Evolutionary conservation across 805 yeast species (phyloP).

Genomic region (Spathaspora arborariae): DNA sequence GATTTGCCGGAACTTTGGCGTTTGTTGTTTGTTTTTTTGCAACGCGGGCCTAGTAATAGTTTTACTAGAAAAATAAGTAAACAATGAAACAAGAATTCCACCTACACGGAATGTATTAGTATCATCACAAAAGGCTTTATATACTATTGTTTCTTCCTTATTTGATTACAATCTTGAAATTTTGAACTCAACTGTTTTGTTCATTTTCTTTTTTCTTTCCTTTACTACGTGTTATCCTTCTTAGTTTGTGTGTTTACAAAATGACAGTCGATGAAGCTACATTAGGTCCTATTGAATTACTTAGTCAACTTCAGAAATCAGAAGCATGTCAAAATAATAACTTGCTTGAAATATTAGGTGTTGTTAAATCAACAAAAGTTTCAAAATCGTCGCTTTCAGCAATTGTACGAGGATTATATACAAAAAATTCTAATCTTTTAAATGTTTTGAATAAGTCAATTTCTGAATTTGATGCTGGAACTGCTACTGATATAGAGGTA

Average conservation of each 20-base stretch:
- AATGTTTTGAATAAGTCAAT: slow-evolving; percentile 14
- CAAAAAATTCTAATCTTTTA: slow-evolving; percentile 31
- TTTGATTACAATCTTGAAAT: background rate
- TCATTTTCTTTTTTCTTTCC: background rate
- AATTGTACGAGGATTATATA: slow-evolving; percentile 36
- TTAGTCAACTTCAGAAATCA: slow-evolving; percentile 6
- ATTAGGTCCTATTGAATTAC: slow-evolving; percentile 1
- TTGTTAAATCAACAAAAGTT: slow-evolving; percentile 27
- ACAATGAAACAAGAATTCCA: background rate
- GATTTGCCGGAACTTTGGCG: background rate
- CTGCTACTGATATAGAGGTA: slow-evolving; percentile 19
- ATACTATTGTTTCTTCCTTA: background rate
- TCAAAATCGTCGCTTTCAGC: slow-evolving; percentile 22
- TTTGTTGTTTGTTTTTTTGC: too few species aligned
- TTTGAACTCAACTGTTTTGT: background rate
- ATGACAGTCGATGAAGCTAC: background rate
- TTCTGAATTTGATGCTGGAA: slow-evolving; percentile 13
- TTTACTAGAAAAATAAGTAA: background rate
- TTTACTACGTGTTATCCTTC: background rate
- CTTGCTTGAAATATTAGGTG: slow-evolving; percentile 32
- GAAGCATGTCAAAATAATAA: slow-evolving; percentile 18
- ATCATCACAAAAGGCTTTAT: background rate
- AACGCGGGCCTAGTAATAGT: too few species aligned
- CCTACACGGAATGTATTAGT: background rate
- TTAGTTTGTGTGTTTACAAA: background rate